Conservation (phyloP, 73 alveolate genomes). For the Tetrahymena malaccensis region DNA sequence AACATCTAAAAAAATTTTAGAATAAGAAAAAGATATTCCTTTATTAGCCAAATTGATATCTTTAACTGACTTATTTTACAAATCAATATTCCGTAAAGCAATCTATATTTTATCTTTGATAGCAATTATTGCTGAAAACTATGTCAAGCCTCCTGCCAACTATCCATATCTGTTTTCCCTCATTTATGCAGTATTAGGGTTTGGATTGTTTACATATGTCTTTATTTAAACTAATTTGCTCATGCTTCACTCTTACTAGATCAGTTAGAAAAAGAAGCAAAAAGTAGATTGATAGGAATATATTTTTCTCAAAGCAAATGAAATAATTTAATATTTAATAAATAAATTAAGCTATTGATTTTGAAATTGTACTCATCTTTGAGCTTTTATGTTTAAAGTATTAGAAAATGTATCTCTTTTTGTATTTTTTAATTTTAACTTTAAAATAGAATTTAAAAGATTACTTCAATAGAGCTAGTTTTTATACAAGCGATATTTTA, state of each 20-base stretch:
- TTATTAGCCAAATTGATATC: not conserved
- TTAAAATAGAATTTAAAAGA: not conserved
- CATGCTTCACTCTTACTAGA: not conserved
- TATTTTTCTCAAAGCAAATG: not conserved
- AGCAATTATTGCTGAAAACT: not conserved
- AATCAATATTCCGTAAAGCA: not conserved
- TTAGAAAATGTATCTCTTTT: not conserved
- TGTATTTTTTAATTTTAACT: too few species aligned
- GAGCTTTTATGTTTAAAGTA: not conserved
- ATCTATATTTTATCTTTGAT: not conserved
- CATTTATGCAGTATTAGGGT: not conserved
- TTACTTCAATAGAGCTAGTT: not conserved
- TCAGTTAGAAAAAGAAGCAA: not conserved
- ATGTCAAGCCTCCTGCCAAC: not conserved
- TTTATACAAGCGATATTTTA: not conserved
- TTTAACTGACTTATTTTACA: not conserved
- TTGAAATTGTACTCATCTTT: not conserved
- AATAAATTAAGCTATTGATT: not conserved
- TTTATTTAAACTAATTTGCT: not conserved
- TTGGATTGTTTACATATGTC: not conserved
- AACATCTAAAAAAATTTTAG: not conserved
- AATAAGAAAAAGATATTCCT: not conserved
- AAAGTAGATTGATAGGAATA: not conserved
- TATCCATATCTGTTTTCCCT: not conserved
- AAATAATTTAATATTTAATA: not conserved